These are phyloP conservation scores for Solanum phureja DNA, from an alignment of 257 asterid species.

Conservation along the genomic window DNA sequence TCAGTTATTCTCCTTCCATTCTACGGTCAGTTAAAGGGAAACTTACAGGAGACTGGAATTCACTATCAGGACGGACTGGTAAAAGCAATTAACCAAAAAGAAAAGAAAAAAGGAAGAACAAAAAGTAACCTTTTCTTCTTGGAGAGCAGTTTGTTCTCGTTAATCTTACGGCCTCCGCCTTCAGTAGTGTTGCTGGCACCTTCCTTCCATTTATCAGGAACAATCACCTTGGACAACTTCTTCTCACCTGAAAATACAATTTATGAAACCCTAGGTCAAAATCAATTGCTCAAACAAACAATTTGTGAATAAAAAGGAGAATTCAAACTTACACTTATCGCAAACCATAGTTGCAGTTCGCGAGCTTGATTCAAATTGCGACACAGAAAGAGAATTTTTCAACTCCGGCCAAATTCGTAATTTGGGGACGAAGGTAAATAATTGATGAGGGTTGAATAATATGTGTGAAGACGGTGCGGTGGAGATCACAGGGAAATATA, in stretches of 20 bases:
- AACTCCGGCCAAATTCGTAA: neutral
- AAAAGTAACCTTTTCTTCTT: slow-evolving; percentile 60
- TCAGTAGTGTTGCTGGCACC: slow-evolving; percentile 86
- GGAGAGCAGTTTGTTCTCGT: slow-evolving; percentile 97
- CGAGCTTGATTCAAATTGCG: neutral
- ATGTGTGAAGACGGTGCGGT: neutral
- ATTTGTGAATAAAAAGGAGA: neutral
- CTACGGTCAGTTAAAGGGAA: neutral
- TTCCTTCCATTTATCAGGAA: slow-evolving; percentile 98
- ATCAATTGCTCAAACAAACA: neutral
- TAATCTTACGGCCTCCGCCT: slow-evolving; percentile 95
- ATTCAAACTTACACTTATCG: slow-evolving; percentile 56
- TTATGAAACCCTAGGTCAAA: slow-evolving; percentile 25
- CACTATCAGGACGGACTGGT: neutral
- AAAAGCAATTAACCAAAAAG: neutral
- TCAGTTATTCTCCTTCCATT: neutral
- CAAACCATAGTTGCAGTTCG: slow-evolving; percentile 47
- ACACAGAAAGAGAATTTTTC: neutral
- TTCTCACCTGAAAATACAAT: slow-evolving; percentile 59
- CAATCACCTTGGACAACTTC: slow-evolving; percentile 88
- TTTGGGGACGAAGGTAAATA: neutral
- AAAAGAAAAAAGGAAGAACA: neutral
- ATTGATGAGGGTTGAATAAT: neutral
- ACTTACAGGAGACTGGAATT: neutral
- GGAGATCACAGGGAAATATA: neutral